Evolutionary conservation across 2,329 filamentous ascomycete species (phyloP).

Genomic region (Nemania diffusa): DNA sequence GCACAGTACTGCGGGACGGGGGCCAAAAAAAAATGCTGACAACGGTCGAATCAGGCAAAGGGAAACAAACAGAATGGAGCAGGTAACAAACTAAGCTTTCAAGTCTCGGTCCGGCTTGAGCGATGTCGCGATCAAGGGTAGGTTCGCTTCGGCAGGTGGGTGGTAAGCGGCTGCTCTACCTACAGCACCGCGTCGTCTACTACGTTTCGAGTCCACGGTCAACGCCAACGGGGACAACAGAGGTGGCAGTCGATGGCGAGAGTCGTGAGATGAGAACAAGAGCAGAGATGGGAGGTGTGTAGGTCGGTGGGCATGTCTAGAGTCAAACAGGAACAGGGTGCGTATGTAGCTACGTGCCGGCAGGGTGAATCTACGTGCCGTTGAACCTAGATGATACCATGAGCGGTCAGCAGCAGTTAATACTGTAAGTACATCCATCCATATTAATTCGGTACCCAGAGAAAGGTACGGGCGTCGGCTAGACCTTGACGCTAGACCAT

Average conservation of each 20-base stretch:
- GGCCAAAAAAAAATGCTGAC: constrained; percentile 5
- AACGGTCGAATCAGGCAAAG: constrained; percentile 8
- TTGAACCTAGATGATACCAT: not conserved
- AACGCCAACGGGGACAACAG: constrained; percentile 6
- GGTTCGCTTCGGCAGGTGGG: constrained; percentile 5
- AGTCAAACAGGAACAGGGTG: constrained; percentile 2
- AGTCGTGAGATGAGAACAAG: constrained; percentile 13
- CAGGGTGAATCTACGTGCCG: not conserved
- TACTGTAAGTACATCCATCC: constrained; percentile 13
- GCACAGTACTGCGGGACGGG: constrained; percentile 1
- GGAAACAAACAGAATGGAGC: constrained; percentile 11
- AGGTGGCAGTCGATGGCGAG: constrained; percentile 12
- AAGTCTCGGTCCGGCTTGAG: constrained; percentile 8
- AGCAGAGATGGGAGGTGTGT: constrained; percentile 10
- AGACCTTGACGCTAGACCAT: constrained; percentile 29
- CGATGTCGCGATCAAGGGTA: constrained; percentile 10
- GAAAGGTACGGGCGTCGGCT: constrained; percentile 11
- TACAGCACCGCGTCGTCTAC: constrained; percentile 17
- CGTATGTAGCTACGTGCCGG: not conserved
- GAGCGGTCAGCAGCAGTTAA: constrained; percentile 29
- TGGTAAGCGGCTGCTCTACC: not conserved
- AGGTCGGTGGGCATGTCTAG: constrained; percentile 15
- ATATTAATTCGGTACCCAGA: constrained; percentile 13
- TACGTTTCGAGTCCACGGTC: constrained; percentile 6
- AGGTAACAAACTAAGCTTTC: constrained; percentile 18